Evolutionary conservation across 768 basidiomycete genomes (phyloP).

Genomic region (Sarcomyxa edulis): DNA sequence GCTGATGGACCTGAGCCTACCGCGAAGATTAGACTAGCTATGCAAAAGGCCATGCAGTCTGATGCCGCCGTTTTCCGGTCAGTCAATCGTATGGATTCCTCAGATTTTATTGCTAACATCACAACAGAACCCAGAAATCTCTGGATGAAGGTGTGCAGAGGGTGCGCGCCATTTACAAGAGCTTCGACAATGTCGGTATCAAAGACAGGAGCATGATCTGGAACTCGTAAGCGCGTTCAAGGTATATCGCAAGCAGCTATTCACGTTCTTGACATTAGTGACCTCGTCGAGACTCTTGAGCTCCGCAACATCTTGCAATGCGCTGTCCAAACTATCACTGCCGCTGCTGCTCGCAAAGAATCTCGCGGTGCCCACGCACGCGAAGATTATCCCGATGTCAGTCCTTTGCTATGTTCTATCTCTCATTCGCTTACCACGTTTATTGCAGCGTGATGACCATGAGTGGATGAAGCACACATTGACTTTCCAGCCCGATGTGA

Average conservation of each 20-base stretch:
- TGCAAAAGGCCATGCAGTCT: conserved; percentile 99
- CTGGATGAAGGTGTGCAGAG: conserved; percentile 92
- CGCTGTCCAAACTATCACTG: conserved; percentile 92
- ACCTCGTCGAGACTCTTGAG: conserved; percentile 95
- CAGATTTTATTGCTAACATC: conserved; percentile 5
- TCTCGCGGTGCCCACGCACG: conserved; percentile 98
- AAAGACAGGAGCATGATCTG: conserved; percentile 99
- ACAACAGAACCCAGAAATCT: conserved; percentile 80
- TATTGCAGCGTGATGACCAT: conserved; percentile 80
- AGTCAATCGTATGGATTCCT: conserved; percentile 6
- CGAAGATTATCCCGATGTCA: conserved; percentile 93
- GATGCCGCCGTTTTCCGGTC: conserved; percentile 97
- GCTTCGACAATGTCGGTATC: conserved; percentile 87
- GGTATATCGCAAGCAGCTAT: conserved; percentile 1
- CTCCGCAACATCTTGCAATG: conserved; percentile 94
- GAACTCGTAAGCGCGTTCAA: conserved; percentile 74
- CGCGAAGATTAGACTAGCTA: conserved; percentile 84
- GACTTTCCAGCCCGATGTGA: conserved; percentile 80
- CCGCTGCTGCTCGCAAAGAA: conserved; percentile 91
- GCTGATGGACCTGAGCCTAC: conserved; percentile 81
- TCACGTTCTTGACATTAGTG: conserved; percentile 39
- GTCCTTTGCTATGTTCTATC: conserved; percentile 14
- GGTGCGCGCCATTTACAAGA: conserved; percentile 81
- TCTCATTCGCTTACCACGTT: neutral
- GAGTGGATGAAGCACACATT: conserved; percentile 96